phyloP scores from a whole-genome alignment of 352 stramenopile species.

The Pythium sukuiense region DNA sequence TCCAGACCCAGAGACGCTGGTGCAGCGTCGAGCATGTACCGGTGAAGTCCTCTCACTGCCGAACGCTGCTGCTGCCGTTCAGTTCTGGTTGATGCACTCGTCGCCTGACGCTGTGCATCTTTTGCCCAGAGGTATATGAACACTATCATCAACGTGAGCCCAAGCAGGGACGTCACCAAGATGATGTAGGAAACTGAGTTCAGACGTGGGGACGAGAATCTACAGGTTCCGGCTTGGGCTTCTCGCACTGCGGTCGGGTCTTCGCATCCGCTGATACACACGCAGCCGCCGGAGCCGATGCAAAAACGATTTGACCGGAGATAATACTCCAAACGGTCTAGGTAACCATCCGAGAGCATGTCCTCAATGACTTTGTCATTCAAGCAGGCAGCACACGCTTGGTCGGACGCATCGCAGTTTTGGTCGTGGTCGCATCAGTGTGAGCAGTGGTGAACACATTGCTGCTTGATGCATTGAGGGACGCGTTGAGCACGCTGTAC shows the following conservation, averaged over 20 bases:
- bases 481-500: background rate
- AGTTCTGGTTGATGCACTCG: too few relatives aligned
- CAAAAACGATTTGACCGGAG: background rate
- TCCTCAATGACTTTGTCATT: too few relatives aligned
- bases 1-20: background rate
- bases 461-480: background rate
- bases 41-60: background rate
- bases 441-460: too few relatives aligned
- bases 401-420: background rate
- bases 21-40: background rate
- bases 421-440: too few relatives aligned
- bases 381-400: background rate
- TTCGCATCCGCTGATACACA: background rate
- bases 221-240: background rate
- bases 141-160: background rate
- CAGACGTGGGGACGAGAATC: background rate
- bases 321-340: background rate
- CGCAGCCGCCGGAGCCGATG: background rate
- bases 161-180: background rate
- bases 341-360: too few relatives aligned
- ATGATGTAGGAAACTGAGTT: background rate
- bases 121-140: background rate
- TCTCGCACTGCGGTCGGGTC: background rate
- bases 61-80: too few relatives aligned
- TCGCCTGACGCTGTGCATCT: too few relatives aligned